Evolutionary conservation across 495 filamentous ascomycete species (phyloP).

Genomic region (Jackrogersella multiformis): DNA sequence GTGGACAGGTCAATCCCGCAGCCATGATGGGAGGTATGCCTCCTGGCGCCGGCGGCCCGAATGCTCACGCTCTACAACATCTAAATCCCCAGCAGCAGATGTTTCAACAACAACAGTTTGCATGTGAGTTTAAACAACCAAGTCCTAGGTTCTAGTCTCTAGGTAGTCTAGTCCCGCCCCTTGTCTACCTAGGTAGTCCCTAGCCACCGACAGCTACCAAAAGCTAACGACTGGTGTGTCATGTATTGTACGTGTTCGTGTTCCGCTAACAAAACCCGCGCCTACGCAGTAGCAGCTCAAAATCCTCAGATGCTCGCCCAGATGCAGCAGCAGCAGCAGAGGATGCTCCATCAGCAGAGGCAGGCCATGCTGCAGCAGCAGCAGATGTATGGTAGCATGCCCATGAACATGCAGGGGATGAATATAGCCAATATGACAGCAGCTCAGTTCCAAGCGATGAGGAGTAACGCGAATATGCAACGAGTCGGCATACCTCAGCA

Average conservation of each 20-base stretch:
- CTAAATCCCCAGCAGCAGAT: constrained; percentile 72
- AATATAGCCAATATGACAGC: constrained; percentile 57
- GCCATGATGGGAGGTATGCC: constrained; percentile 84
- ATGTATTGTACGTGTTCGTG: not conserved
- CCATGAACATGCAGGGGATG: constrained; percentile 61
- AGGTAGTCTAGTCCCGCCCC: too few species aligned
- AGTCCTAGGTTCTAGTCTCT: too few species aligned
- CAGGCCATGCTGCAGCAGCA: constrained; percentile 57
- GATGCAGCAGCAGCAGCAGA: constrained; percentile 57
- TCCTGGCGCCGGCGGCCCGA: constrained; percentile 72
- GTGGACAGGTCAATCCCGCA: constrained; percentile 80
- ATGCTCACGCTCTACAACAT: constrained; percentile 82
- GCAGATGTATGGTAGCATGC: constrained; percentile 60
- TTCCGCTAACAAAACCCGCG: constrained; percentile 28
- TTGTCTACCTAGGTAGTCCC: too few species aligned
- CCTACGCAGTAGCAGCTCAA: constrained; percentile 49
- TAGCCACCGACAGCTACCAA: too few species aligned
- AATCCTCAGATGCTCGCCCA: constrained; percentile 62
- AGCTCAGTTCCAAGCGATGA: constrained; percentile 66
- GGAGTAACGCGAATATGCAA: constrained; percentile 50
- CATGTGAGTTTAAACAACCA: constrained; percentile 18
- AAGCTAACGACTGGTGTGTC: too few species aligned
- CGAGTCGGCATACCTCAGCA: constrained; percentile 55
- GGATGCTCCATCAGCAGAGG: constrained; percentile 53
- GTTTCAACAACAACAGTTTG: constrained; percentile 62